These are phyloP conservation scores for Blastosporella zonata DNA, from an alignment of 1,284 basidiomycete genomes.

Conservation along the genomic window DNA sequence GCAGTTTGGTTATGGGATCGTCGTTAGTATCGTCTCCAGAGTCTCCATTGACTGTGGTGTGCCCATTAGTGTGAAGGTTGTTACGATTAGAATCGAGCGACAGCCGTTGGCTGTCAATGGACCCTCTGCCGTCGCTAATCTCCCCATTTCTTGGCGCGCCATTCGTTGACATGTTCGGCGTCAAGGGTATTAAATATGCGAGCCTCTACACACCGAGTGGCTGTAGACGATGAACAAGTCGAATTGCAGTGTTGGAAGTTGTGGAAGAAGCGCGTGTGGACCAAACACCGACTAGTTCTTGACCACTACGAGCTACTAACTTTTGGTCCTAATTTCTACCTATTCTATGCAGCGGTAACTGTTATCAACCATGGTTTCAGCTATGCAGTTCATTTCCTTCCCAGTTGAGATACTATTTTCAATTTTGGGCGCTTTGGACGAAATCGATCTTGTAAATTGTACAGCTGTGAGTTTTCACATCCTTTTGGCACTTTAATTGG, in stretches of 20 bases:
- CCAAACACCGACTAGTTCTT: neutral
- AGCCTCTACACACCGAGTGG: neutral
- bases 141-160: conserved; percentile 15
- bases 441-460: conserved; percentile 36
- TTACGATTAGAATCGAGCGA: conserved; percentile 27
- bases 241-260: neutral
- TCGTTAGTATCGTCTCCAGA: conserved; percentile 27
- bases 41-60: conserved; percentile 22
- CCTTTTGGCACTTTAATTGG: conserved; percentile 1
- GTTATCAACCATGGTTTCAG: neutral
- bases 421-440: conserved; percentile 35
- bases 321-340: neutral
- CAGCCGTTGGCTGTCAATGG: conserved; percentile 37
- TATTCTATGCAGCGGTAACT: neutral
- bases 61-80: conserved; percentile 27
- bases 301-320: neutral
- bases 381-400: conserved; percentile 18
- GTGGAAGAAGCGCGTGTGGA: neutral
- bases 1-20: conserved; percentile 52
- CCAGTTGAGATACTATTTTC: conserved; percentile 45
- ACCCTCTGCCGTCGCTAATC: conserved; percentile 25
- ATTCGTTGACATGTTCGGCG: conserved; percentile 8
- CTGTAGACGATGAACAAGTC: neutral
- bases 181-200: neutral
- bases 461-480: conserved; percentile 24